Evolutionary conservation across 2,329 filamentous ascomycete genomes (phyloP).

Genomic region (Apiospora koreana): DNA sequence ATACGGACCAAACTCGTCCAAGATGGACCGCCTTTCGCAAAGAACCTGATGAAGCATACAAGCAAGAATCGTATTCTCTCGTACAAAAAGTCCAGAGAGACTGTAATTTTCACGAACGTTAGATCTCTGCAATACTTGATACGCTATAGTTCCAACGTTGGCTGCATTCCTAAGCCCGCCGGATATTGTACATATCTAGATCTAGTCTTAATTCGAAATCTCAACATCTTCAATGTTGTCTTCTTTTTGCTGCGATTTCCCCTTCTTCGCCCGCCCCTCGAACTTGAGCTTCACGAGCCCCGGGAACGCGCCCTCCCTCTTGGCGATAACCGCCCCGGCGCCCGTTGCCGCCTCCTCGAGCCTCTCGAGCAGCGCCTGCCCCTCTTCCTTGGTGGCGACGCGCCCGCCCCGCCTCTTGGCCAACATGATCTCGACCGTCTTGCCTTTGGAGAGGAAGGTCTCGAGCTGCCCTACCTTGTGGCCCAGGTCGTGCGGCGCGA

Average conservation of each 20-base stretch:
- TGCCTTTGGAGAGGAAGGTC: constrained; percentile 72
- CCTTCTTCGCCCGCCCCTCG: background rate
- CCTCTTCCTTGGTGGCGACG: constrained; percentile 62
- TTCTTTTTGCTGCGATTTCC: background rate
- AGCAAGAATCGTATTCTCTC: background rate
- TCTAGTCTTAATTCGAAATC: background rate
- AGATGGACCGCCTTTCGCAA: background rate
- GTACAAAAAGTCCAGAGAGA: background rate
- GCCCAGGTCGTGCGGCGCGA: constrained; percentile 72
- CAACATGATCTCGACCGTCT: constrained; percentile 73
- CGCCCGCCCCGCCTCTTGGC: constrained; percentile 66
- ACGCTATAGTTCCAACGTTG: background rate
- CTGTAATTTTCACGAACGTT: background rate
- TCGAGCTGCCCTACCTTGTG: constrained; percentile 68
- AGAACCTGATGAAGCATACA: background rate
- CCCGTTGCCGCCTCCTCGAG: constrained; percentile 38
- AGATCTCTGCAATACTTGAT: background rate
- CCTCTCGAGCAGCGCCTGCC: constrained; percentile 54
- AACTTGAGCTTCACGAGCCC: background rate
- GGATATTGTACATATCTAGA: background rate
- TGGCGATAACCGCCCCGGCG: constrained; percentile 37
- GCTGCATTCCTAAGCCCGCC: too few relatives aligned
- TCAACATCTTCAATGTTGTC: background rate
- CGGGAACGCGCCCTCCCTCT: constrained; percentile 40
- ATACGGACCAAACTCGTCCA: too few relatives aligned